phyloP scores from a whole-genome alignment of 2,329 filamentous ascomycete species.

The Scleromitrula shiraiana region DNA sequence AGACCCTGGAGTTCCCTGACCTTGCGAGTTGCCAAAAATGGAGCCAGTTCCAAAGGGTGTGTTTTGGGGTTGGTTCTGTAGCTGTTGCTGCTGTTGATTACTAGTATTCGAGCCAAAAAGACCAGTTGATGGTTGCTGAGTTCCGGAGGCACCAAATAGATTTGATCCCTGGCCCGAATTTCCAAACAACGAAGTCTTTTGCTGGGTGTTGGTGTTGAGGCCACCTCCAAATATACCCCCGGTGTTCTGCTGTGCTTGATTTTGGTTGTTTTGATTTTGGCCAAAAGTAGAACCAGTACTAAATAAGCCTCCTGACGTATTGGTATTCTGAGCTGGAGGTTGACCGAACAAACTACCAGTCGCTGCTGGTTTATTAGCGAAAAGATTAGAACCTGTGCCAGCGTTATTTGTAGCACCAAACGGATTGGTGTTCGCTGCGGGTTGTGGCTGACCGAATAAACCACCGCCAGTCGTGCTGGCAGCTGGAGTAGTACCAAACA shows the following conservation, averaged over 20 bases:
- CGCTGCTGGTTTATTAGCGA: slow-evolving; percentile 32
- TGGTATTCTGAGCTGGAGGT: slow-evolving; percentile 29
- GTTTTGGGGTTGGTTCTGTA: slow-evolving; percentile 36
- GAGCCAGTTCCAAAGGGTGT: slow-evolving; percentile 53
- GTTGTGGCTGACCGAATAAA: slow-evolving; percentile 27
- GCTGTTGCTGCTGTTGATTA: slow-evolving; percentile 30
- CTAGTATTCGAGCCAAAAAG: slow-evolving; percentile 26
- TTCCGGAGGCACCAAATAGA: slow-evolving; percentile 42
- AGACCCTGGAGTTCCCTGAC: slow-evolving; percentile 45
- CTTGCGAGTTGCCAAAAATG: slow-evolving; percentile 49
- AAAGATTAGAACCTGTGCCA: slow-evolving; percentile 30
- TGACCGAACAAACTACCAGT: slow-evolving; percentile 36
- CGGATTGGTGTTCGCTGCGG: slow-evolving; percentile 20
- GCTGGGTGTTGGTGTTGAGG: slow-evolving; percentile 42
- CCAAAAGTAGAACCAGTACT: slow-evolving; percentile 16
- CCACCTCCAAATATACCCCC: slow-evolving; percentile 40
- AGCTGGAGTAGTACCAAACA: slow-evolving; percentile 36
- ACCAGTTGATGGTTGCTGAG: slow-evolving; percentile 20
- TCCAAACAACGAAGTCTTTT: slow-evolving; percentile 41
- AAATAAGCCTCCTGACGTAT: slow-evolving; percentile 21
- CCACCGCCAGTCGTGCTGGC: slow-evolving; percentile 31
- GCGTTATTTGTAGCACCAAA: slow-evolving; percentile 18
- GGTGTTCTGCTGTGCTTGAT: slow-evolving; percentile 34
- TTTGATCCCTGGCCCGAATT: slow-evolving; percentile 25
- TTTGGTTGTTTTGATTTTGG: slow-evolving; percentile 31